Base-by-base conservation (phyloP, 1,139 yeast genomes). In the Scheffersomyces insectosa region DNA sequence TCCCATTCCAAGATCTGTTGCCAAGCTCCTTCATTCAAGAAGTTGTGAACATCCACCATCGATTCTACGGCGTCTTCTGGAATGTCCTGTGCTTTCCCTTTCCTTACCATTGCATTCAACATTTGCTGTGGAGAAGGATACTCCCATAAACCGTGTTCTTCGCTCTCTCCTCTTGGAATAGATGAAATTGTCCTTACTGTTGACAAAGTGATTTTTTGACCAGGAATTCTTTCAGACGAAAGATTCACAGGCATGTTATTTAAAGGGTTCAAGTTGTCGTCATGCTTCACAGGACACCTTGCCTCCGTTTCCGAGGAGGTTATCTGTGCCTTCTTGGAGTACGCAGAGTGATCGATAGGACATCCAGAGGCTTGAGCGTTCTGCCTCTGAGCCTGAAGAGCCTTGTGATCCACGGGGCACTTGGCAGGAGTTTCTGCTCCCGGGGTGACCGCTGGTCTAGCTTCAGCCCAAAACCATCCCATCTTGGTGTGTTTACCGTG, bases 41-140 rank as follows among this genome's bases (percentile, higher is more conserved):
- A 93, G 64, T 95, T 95, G 66, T 95, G 99, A 38, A 93, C 96
- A 49, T 86, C 95, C 30, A 95, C 99, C 99, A 95, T 95, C 41
- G 90, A 80, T 54, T 88, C 97, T 5, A 93, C 97, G 0, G 97
- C 97, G 50, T 89, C 97, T 62, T 90, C 98, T 2, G 95, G 95
- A 33, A 93, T 79, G 23, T 82, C 88, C 38, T 86, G 85, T 28
- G 84, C 88, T 58, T 90, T 90, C 11, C 97, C 97, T 67, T 93
- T 93, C 51, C 93, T 80, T 36, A 90, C 70, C 98, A 93, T 93
- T 23, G 99, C 99, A 60, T 91, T 91, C 51, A 90, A 82, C 99
- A 93, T 95, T 63, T 93, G 99, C 64, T 93, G 99, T 1, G 99
- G 99, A 2, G 97, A 89, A 2, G 99, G 99, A 62, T 95, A 93